These are phyloP conservation scores for Thraustochytrium striatum DNA, from an alignment of 352 stramenopile genomes.

Conservation along the genomic window DNA sequence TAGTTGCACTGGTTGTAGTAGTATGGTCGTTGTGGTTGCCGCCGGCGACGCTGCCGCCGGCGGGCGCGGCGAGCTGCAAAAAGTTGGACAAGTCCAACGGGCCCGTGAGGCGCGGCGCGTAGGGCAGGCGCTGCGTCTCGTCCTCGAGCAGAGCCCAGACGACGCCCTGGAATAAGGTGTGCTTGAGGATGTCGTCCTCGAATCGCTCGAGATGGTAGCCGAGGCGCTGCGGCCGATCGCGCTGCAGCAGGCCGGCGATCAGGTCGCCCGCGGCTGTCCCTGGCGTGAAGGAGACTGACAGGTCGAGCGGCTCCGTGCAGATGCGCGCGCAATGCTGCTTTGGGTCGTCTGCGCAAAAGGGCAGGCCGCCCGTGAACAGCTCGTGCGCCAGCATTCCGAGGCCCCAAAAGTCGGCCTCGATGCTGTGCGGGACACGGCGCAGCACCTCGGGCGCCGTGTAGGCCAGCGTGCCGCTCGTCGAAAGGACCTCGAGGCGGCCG, in stretches of 20 bases:
- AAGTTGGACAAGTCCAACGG: too few relatives aligned
- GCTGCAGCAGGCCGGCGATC: neutral
- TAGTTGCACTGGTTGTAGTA: too few relatives aligned
- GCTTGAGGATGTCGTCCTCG: too few relatives aligned
- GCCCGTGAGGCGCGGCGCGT: too few relatives aligned
- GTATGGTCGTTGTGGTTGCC: too few relatives aligned
- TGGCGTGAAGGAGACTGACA: neutral
- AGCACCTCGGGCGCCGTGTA: constrained; percentile 37
- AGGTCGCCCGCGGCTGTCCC: constrained; percentile 1
- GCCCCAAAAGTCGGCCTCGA: constrained; percentile 29
- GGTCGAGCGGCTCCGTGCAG: constrained; percentile 6
- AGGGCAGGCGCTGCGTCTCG: too few relatives aligned
- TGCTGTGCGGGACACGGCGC: constrained; percentile 14
- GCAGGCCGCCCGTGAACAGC: constrained; percentile 2
- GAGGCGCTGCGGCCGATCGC: neutral
- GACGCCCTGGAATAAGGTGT: too few relatives aligned
- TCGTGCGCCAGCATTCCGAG: constrained; percentile 25
- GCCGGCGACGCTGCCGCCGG: too few relatives aligned
- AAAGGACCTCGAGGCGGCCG: constrained; percentile 3
- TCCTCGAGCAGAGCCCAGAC: too few relatives aligned
- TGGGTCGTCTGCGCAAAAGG: neutral
- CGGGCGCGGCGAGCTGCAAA: too few relatives aligned
- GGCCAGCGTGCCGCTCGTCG: neutral
- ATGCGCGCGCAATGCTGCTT: constrained; percentile 11
- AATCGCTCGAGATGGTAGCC: too few relatives aligned